Evolutionary conservation across 2,329 filamentous ascomycete genomes (phyloP).

Genomic region (Fusarium tricinctum): DNA sequence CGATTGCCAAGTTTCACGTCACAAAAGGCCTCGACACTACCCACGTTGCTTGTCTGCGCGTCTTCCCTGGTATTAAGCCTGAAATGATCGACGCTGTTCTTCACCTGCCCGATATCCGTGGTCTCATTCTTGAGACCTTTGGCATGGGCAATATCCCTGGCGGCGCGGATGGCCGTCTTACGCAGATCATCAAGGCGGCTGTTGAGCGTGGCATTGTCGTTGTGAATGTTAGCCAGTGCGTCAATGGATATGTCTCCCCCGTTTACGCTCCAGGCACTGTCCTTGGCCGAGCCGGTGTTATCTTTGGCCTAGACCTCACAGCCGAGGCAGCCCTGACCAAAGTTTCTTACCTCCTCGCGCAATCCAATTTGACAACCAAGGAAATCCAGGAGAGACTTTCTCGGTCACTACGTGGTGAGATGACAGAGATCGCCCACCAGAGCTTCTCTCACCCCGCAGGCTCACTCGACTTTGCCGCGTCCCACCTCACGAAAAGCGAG

Average conservation of each 20-base stretch:
- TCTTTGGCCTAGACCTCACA: constrained; percentile 90
- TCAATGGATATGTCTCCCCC: constrained; percentile 80
- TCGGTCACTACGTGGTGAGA: constrained; percentile 82
- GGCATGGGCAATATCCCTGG: constrained; percentile 93
- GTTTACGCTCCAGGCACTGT: constrained; percentile 84
- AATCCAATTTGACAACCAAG: constrained; percentile 71
- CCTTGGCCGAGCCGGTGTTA: constrained; percentile 85
- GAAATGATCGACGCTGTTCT: constrained; percentile 92
- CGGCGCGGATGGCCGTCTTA: constrained; percentile 83
- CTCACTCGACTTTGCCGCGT: constrained; percentile 59
- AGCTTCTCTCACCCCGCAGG: constrained; percentile 82
- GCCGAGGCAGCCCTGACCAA: constrained; percentile 93
- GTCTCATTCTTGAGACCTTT: constrained; percentile 90
- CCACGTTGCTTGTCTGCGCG: constrained; percentile 89
- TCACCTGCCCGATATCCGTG: constrained; percentile 79
- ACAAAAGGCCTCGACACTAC: constrained; percentile 83
- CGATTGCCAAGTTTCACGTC: constrained; percentile 80
- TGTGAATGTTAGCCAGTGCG: constrained; percentile 93
- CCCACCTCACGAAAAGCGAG: constrained; percentile 63
- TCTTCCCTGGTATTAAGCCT: constrained; percentile 94
- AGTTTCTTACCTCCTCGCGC: constrained; percentile 84
- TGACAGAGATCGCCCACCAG: constrained; percentile 80
- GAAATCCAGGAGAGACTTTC: constrained; percentile 81
- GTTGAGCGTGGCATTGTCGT: constrained; percentile 86
- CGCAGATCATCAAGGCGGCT: constrained; percentile 80